A percentile compares a stretch with the other conserved stretches of the same genome.
Evolutionary conservation across 495 filamentous ascomycete genomes (phyloP).

Genomic region (Apiosordaria backusii): DNA sequence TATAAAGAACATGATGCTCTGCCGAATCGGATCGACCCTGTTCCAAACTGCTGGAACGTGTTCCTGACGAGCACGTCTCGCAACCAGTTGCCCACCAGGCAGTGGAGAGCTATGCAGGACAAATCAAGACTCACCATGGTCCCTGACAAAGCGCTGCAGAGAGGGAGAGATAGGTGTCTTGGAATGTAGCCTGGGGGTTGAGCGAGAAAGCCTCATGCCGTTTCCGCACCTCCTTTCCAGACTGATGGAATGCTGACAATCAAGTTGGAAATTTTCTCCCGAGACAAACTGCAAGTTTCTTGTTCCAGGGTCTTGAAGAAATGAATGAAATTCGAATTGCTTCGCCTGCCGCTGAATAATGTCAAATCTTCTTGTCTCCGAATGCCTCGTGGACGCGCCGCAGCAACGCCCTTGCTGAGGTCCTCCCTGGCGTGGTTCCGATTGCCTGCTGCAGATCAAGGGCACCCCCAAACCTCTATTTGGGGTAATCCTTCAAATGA

Average conservation of each 20-base stretch:
- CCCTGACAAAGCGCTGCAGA: neutral
- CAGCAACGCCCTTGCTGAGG: slow-evolving; percentile 22
- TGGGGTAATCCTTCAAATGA: slow-evolving; percentile 86
- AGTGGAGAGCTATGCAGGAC: neutral
- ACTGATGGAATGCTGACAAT: slow-evolving; percentile 23
- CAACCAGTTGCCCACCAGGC: neutral
- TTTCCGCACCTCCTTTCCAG: slow-evolving; percentile 21
- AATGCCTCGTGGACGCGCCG: slow-evolving; percentile 12
- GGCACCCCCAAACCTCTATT: slow-evolving; percentile 40
- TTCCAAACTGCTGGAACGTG: slow-evolving; percentile 21
- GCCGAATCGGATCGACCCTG: slow-evolving; percentile 17
- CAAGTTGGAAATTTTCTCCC: neutral
- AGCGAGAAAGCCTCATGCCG: slow-evolving; percentile 10
- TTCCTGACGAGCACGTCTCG: slow-evolving; percentile 7
- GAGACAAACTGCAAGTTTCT: slow-evolving; percentile 10
- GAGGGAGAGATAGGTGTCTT: neutral
- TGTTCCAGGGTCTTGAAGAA: slow-evolving; percentile 2
- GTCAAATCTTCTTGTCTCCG: slow-evolving; percentile 2
- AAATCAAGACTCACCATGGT: neutral
- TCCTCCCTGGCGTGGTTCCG: slow-evolving; percentile 16
- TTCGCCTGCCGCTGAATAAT: slow-evolving; percentile 3
- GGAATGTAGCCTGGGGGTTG: slow-evolving; percentile 23
- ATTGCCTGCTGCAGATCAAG: slow-evolving; percentile 8
- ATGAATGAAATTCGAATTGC: slow-evolving; percentile 7
- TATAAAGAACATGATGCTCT: slow-evolving; percentile 21